Evolutionary conservation across 441 rosid species (phyloP).

Genomic region (Rhodomyrtus psidioides): DNA sequence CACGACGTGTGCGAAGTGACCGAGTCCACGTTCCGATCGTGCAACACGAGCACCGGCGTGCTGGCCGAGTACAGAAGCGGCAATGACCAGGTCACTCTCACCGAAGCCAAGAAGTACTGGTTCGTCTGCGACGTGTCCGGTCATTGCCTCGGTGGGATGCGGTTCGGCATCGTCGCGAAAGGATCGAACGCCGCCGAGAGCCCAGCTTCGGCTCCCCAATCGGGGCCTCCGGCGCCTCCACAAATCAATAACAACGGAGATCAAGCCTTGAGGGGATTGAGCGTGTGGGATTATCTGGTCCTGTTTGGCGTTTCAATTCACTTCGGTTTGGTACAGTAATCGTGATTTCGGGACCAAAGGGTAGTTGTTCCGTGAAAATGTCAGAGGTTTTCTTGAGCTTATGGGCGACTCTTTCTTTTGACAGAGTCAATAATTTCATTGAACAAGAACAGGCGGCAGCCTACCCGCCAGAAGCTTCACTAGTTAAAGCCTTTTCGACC

Average conservation of each 20-base stretch:
- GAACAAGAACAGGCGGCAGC: neutral
- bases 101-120: slow-evolving; percentile 29
- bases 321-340: neutral
- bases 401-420: neutral
- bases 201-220: neutral
- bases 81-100: slow-evolving; percentile 25
- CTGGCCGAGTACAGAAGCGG: slow-evolving; percentile 36
- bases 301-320: neutral
- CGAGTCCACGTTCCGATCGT: slow-evolving; percentile 26
- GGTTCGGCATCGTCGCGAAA: slow-evolving; percentile 27
- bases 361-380: neutral
- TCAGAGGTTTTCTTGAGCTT: neutral
- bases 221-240: neutral
- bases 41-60: slow-evolving; percentile 35
- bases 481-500: neutral
- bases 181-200: neutral
- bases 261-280: neutral
- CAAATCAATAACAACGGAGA: neutral
- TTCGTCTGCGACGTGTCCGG: slow-evolving; percentile 37
- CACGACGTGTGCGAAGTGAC: slow-evolving; percentile 40
- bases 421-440: neutral
- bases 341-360: neutral
- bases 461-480: neutral
- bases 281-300: neutral
- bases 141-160: slow-evolving; percentile 64